These are phyloP conservation scores for Schwanniomyces yamadae DNA, from an alignment of 805 yeast species.

Conservation along the genomic window DNA sequence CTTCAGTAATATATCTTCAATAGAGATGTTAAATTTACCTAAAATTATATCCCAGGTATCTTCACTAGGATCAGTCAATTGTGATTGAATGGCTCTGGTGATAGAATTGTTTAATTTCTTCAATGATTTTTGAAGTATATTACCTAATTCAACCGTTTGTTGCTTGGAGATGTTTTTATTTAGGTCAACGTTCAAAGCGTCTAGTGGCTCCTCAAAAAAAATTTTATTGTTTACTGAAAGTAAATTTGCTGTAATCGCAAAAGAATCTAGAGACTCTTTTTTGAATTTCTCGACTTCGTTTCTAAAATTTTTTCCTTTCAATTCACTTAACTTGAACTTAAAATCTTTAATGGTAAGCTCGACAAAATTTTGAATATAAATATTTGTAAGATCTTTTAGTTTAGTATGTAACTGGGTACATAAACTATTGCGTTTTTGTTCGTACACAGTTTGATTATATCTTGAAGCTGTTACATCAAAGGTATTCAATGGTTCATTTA, in stretches of 20 bases:
- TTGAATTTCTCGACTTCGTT: conserved; percentile 11
- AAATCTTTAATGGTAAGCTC: conserved; percentile 11
- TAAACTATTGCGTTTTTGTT: conserved; percentile 56
- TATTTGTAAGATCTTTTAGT: conserved; percentile 36
- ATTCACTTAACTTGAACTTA: conserved; percentile 1
- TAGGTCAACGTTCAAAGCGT: conserved; percentile 34
- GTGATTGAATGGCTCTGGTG: conserved; percentile 49
- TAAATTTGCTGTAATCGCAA: conserved; percentile 12
- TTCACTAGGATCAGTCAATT: conserved; percentile 48
- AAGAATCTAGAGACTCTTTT: conserved; percentile 8
- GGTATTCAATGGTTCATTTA: conserved; percentile 44
- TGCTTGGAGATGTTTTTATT: conserved; percentile 38
- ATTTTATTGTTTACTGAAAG: conserved; percentile 30
- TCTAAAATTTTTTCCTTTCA: conserved; percentile 7
- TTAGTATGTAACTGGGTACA: conserved; percentile 34
- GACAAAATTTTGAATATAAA: conserved; percentile 4
- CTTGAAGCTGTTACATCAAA: conserved; percentile 77
- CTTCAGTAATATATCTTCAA: conserved; percentile 7
- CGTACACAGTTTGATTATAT: conserved; percentile 66
- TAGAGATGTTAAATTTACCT: conserved; percentile 35
- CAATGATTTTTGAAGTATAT: conserved; percentile 33
- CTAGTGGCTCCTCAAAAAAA: conserved; percentile 19
- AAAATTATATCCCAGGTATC: conserved; percentile 64
- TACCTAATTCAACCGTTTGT: conserved; percentile 33
- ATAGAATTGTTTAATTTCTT: conserved; percentile 49